Evolutionary conservation across 2,329 filamentous ascomycete genomes (phyloP).

Genomic region (Periglandula ipomoeae): DNA sequence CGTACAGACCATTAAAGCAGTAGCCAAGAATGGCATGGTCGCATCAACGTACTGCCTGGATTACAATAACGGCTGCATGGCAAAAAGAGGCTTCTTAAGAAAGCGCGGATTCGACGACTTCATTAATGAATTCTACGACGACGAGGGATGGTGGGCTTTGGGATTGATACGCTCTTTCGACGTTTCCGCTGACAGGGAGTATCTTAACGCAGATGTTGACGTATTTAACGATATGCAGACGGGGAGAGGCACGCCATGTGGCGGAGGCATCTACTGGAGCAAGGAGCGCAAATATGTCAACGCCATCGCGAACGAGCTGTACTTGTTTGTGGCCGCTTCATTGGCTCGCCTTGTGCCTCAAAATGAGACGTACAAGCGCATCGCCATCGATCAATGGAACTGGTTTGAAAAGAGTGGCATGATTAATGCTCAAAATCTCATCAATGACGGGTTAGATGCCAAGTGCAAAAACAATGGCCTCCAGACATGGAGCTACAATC

Average conservation of each 20-base stretch:
- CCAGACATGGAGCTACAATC: constrained; percentile 47
- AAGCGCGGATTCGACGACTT: constrained; percentile 30
- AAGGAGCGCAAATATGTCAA: constrained; percentile 42
- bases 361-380: constrained; percentile 33
- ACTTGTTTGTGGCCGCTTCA: constrained; percentile 42
- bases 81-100: constrained; percentile 23
- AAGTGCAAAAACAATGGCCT: constrained; percentile 42
- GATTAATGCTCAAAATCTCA: constrained; percentile 39
- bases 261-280: constrained; percentile 48
- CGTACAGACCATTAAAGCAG: constrained; percentile 28
- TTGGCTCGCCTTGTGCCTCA: constrained; percentile 39
- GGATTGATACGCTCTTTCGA: constrained; percentile 49
- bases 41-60: constrained; percentile 28
- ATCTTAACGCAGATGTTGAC: constrained; percentile 41
- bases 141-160: constrained; percentile 56
- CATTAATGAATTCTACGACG: constrained; percentile 47
- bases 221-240: constrained; percentile 49
- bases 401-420: constrained; percentile 44
- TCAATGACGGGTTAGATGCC: constrained; percentile 43
- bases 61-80: constrained; percentile 18
- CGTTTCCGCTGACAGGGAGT: constrained; percentile 39
- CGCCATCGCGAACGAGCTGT: constrained; percentile 50
- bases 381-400: constrained; percentile 40
- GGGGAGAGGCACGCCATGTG: constrained; percentile 37
- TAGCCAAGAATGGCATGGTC: constrained; percentile 26